Base-by-base conservation (phyloP, 2,329 filamentous ascomycete species). In the Ascochyta rabiei region DNA sequence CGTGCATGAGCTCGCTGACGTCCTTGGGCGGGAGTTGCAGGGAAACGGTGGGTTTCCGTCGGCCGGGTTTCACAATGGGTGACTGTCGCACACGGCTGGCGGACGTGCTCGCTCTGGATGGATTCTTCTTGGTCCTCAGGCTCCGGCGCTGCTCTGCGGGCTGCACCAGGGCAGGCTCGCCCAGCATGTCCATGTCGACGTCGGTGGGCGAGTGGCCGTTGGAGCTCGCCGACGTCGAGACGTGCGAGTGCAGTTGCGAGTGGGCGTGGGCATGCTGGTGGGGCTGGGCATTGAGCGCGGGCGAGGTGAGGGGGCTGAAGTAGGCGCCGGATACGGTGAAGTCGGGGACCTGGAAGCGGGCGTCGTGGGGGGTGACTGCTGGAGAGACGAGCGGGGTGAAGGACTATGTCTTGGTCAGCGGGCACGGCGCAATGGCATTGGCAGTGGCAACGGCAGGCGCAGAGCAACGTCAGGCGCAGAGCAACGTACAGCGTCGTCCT, bases 351-450 rank as follows among this genome's bases (percentile, higher is more conserved):
- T 74, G 63, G 71, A 90, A 91, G 60, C 88, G 86, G 37, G 84
- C 81, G 67, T 93, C 90, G 45, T 92, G 81, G 19, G 90, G 90
- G 2, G 90, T 93, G 38, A 93, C 89, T 4, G 89, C 90, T n/a
- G 90, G 90, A 16, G 90, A 93, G 10, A 90, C 89, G 26, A 93
- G 81, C 0, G 90, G 90, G 2, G 90, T 93, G 69, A 93, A 93
- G 9, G 86, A 81, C 83, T 90, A 86, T 85, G 89, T 30, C 42
- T 67, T 24, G 47, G 62, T 58, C 53, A 73, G 71, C 61, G 57
- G 41, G 21, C 43, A 31, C 46, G 44, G 46, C 41, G 23, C 41
- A 35, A 26, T 34, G 21, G 19, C 21, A 23, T 4, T 23, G 6
- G 21, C 21, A n/a, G n/a, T n/a, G n/a, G n/a, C n/a, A n/a, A n/a